Base-by-base conservation (phyloP, 805 yeast species). In the Teunomyces barrocoloradensis region DNA sequence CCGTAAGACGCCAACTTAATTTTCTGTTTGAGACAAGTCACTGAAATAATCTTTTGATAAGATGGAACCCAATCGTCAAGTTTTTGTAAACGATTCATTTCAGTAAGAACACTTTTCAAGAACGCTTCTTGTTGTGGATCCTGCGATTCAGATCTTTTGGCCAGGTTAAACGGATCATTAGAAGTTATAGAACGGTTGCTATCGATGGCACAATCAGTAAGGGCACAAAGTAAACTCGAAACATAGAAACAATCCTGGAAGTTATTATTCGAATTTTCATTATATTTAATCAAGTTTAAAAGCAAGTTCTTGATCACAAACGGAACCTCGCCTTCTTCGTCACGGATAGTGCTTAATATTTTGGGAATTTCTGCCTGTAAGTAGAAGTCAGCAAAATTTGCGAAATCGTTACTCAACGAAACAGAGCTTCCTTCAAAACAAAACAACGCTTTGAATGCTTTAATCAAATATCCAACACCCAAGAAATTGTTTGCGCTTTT, bases 21-120 rank as follows among this genome's bases (percentile, higher is more conserved):
- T 52, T 85, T 87, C 52, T 80, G 84, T 34, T 68, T 64, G 18
- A 90, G 55, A 25, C 90, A 80, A 4, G 80, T 69, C 23, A 73
- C 65, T 13, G 90, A 75, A 34, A 87, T 69, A 32, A 75, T 52
- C 48, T 77, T 62, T 44, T 81, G 84, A 51, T 79, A 81, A 0
- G 96, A 84, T 1, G 97, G 92, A 6, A 85, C 74, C 95, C 95
- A 89, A 37, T 79, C 82, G 58, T 92, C 98, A 68, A 94, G 75
- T 51, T 90, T 82, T 54, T 82, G 81, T 50, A 83, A 77, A 49
- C 97, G 76, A 46, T 84, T 81, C 40, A 94, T 71, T 59, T 91
- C 97, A 5, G 77, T 74, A 6, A 84, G 44, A 3, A 66, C 75
- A n/a, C 53, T 58, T 9, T 51, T 52, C 7, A 59, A 50, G 38